Percentiles rank a stretch among this genome's conserved stretches.
These are phyloP conservation scores for Phytopythium ostracodes DNA, from an alignment of 352 stramenopile genomes.

Conservation along the genomic window DNA sequence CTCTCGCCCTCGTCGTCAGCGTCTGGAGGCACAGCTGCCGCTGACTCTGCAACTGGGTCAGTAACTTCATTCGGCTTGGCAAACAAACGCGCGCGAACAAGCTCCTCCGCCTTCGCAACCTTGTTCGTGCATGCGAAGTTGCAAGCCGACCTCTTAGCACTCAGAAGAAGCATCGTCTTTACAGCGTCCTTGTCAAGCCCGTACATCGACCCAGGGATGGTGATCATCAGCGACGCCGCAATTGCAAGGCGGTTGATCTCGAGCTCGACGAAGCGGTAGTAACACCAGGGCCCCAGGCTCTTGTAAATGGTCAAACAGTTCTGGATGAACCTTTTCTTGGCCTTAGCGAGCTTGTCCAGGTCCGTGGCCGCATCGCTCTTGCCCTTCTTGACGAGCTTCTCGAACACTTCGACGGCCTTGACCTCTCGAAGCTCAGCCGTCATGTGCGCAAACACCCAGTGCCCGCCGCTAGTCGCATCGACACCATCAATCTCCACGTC, in stretches of 20 bases:
- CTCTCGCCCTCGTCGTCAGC: constrained; percentile 13
- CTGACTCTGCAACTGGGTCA: neutral
- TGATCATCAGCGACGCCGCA: constrained; percentile 45
- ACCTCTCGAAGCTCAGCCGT: constrained; percentile 40
- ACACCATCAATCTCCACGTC: constrained; percentile 9
- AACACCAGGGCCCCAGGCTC: constrained; percentile 68
- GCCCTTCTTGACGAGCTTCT: constrained; percentile 49
- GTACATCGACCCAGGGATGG: constrained; percentile 49
- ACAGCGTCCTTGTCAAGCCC: constrained; percentile 53
- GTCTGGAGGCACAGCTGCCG: constrained; percentile 11
- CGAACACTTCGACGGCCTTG: constrained; percentile 41
- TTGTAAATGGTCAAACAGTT: constrained; percentile 55
- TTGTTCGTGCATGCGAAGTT: constrained; percentile 50
- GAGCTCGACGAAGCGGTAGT: constrained; percentile 68
- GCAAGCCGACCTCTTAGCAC: constrained; percentile 32
- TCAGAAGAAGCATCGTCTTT: constrained; percentile 40
- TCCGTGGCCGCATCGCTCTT: constrained; percentile 35
- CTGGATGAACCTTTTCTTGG: constrained; percentile 50
- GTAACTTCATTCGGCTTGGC: neutral
- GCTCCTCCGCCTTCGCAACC: constrained; percentile 49
- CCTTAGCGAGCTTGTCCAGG: constrained; percentile 37
- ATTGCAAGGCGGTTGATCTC: constrained; percentile 63
- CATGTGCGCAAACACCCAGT: constrained; percentile 34
- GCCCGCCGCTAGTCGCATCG: neutral
- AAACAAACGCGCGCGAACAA: constrained; percentile 41